Evolutionary conservation across 306 rosid species (phyloP), one percentile per base, ranked within the genome.

Genomic region (Castanea crenata): DNA sequence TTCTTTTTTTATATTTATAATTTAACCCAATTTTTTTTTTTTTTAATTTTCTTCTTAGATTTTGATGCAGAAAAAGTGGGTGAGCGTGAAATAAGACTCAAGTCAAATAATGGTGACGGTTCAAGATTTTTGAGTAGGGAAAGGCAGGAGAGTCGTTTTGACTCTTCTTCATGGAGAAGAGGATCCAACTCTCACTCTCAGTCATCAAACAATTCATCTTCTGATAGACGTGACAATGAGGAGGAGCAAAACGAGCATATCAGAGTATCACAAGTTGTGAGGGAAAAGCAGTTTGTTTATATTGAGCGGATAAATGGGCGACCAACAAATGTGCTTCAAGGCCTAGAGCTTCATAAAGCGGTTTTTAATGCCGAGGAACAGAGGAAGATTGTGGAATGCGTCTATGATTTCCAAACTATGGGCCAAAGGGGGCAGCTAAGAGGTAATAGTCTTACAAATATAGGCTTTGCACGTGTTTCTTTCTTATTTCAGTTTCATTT

Each of bases 351-450:
- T 62, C 86, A 88, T 59, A 77, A 69, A 1, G 19, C 31, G n/a
- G 94, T 90, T 73, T 90, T 90, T 78, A 81, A 81, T 79, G 18
- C 38, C 8, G 18, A 55, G 38, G 92, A 90, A 76, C 92, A 86
- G 83, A 74, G 51, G 4, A 72, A 83, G n/a, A 86, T 90, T 4
- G 69, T 88, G 15, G 81, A 86, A 9, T 69, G 12, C 71, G 78
- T 88, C 61, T 79, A 88, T 74, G 52, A 75, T 27, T 34, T 90
- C 72, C 86, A 88, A 59, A 61, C 78, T 73, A 84, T 32, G 83
- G 94, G 90, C 38, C 55, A 67, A 82, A 80, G 73, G 10, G 83
- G 90, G n/a, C 79, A 71, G 27, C 89, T 88, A 68, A 84, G 20
- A 84, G 89, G 94, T 88, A 82, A 0, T 10, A 6, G 46, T 38